Evolutionary conservation across 1,139 yeast species (phyloP).

Genomic region (Pichia sp.): DNA sequence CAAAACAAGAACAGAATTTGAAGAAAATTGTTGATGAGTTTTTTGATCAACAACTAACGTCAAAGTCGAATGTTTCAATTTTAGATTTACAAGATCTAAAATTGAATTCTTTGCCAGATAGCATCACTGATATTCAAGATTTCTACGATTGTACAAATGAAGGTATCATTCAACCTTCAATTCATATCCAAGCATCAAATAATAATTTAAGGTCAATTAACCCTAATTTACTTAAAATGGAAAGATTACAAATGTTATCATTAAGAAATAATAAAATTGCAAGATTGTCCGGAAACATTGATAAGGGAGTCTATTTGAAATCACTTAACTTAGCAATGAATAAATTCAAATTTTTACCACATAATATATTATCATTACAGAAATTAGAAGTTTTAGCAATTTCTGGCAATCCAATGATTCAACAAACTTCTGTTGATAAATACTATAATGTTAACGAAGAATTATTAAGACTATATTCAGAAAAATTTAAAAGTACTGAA

Average conservation of each 20-base stretch:
- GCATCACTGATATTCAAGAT: slow-evolving; percentile 47
- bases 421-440: slow-evolving; percentile 7
- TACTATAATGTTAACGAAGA: slow-evolving; percentile 10
- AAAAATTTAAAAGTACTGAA: neutral
- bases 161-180: slow-evolving; percentile 33
- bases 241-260: slow-evolving; percentile 47
- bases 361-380: slow-evolving; percentile 43
- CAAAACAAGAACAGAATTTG: slow-evolving; percentile 3
- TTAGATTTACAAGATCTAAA: slow-evolving; percentile 40
- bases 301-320: slow-evolving; percentile 36
- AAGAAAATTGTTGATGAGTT: slow-evolving; percentile 9
- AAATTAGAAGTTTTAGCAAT: slow-evolving; percentile 41
- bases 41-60: slow-evolving; percentile 15
- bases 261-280: slow-evolving; percentile 47
- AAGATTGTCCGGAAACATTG: slow-evolving; percentile 48
- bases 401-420: slow-evolving; percentile 37
- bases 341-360: slow-evolving; percentile 46
- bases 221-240: slow-evolving; percentile 44
- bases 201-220: slow-evolving; percentile 47
- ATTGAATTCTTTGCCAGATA: slow-evolving; percentile 45
- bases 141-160: slow-evolving; percentile 35
- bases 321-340: slow-evolving; percentile 51
- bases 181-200: slow-evolving; percentile 45
- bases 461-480: slow-evolving; percentile 8
- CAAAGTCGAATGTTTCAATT: slow-evolving; percentile 18